A percentile compares a stretch with the other conserved stretches of the same genome.
Evolutionary conservation across 768 basidiomycete species (phyloP).

Genomic region (Amanita brunnescens): DNA sequence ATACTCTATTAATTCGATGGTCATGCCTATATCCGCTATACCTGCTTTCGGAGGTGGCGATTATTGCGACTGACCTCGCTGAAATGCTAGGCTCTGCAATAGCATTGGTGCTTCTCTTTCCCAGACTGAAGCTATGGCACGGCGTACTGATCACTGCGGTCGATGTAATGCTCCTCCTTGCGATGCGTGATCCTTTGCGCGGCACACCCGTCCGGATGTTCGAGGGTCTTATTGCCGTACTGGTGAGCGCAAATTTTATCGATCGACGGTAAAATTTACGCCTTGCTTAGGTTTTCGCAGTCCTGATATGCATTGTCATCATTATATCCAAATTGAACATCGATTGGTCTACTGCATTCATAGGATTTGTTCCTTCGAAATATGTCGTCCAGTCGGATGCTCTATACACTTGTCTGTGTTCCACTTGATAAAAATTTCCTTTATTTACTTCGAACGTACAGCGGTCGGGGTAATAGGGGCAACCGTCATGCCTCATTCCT

Average conservation of each 20-base stretch:
- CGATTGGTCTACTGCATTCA: constrained; percentile 65
- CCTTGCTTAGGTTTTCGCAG: constrained; percentile 47
- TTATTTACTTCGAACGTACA: constrained; percentile 13
- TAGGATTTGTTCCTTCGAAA: constrained; percentile 70
- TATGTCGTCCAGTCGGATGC: constrained; percentile 45
- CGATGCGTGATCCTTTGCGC: constrained; percentile 59
- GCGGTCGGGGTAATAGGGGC: constrained; percentile 73
- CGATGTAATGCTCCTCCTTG: constrained; percentile 66
- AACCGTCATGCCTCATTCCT: constrained; percentile 88
- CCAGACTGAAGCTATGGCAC: constrained; percentile 58
- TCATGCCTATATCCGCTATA: constrained; percentile 59
- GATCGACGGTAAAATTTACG: background rate
- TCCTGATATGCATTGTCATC: constrained; percentile 71
- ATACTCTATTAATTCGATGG: constrained; percentile 50
- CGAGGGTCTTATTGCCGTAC: constrained; percentile 50
- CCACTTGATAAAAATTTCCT: background rate
- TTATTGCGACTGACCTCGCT: constrained; percentile 72
- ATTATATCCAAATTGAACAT: constrained; percentile 67
- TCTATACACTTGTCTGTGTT: constrained; percentile 53
- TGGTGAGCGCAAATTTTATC: constrained; percentile 34
- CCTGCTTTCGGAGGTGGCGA: constrained; percentile 55
- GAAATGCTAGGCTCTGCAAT: constrained; percentile 80
- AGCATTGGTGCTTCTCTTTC: constrained; percentile 69
- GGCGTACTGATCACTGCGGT: constrained; percentile 59
- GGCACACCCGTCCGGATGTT: constrained; percentile 61